Evolutionary conservation across 495 filamentous ascomycete genomes (phyloP).

Genomic region (Xylaria intraflava): DNA sequence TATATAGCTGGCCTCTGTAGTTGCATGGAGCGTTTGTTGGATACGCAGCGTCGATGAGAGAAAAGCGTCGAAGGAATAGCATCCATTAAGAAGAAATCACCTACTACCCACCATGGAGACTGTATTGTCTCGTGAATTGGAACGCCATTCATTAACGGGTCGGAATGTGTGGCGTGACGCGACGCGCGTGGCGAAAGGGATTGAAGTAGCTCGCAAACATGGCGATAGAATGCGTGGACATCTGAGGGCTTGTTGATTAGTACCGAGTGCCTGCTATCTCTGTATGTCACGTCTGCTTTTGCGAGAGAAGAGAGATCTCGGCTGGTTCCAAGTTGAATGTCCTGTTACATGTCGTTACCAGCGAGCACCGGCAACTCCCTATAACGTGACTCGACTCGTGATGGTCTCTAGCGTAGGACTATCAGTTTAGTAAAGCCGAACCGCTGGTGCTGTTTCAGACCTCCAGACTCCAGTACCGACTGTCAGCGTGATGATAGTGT

Average conservation of each 20-base stretch:
- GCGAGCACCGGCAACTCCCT: no score
- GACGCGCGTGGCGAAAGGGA: not conserved
- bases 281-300: no score
- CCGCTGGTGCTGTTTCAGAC: no score
- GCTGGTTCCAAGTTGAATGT: no score
- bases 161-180: not conserved
- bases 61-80: not conserved
- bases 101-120: not conserved
- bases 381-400: no score
- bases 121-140: not conserved
- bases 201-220: not conserved
- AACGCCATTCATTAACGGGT: not conserved
- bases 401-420: no score
- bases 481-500: no score
- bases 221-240: not conserved
- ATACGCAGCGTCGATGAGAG: not conserved
- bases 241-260: not conserved
- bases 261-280: no score
- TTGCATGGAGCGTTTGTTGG: not conserved
- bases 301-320: no score
- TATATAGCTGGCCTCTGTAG: not conserved
- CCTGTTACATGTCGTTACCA: no score
- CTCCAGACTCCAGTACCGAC: no score
- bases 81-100: not conserved
- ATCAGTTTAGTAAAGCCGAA: no score